Percentiles rank a stretch among this genome's conserved stretches.
phyloP scores from a whole-genome alignment of 257 asterid genomes.

The Solanum appendiculatum region DNA sequence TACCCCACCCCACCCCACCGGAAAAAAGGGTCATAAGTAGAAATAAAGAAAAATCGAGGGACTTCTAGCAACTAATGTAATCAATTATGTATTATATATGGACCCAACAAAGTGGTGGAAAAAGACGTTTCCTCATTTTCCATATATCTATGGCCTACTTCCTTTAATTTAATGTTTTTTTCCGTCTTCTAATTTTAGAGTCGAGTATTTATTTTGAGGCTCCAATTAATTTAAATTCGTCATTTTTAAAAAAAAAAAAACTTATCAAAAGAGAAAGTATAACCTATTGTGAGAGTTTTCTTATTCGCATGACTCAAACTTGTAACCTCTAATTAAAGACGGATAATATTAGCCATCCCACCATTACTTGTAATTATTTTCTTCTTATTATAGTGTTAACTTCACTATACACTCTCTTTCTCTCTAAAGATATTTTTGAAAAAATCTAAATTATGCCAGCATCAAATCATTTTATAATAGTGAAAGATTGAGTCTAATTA shows the following conservation, averaged over 20 bases:
- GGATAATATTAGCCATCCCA: not conserved
- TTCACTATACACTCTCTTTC: not conserved
- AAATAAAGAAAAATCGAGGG: not conserved
- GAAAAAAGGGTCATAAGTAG: not conserved
- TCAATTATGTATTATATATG: not conserved
- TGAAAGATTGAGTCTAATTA: slow-evolving; percentile 1
- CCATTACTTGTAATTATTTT: not conserved
- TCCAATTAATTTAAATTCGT: not conserved
- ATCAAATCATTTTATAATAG: slow-evolving; percentile 13
- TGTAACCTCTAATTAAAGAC: not conserved
- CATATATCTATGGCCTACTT: not conserved
- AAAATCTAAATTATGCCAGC: slow-evolving; percentile 5
- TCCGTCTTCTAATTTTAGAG: not conserved
- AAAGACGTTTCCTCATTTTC: not conserved
- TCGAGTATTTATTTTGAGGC: not conserved
- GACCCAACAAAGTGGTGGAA: not conserved
- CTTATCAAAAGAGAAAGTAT: not conserved
- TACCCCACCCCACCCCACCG: not conserved
- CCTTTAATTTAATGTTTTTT: not conserved
- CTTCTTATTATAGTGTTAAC: not conserved
- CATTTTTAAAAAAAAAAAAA: not conserved
- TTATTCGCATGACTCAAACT: not conserved
- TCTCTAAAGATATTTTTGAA: not conserved
- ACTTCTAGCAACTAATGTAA: not conserved
- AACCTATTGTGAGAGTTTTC: not conserved